Conservation (phyloP, 257 asterid genomes). For the Echites panduratus region DNA sequence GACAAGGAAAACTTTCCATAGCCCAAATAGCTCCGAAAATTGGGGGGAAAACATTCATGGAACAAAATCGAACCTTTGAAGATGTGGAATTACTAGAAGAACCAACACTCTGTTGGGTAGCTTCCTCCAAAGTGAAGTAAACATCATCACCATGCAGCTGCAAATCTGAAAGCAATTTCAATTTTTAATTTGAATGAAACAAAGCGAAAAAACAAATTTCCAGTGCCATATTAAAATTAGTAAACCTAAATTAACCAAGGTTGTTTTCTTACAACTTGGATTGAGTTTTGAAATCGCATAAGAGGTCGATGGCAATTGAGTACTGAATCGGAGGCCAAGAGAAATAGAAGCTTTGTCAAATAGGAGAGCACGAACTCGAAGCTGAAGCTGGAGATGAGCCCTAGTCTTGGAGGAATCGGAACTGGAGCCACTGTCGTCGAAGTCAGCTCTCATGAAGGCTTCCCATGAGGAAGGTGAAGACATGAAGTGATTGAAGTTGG, state of each 20-base stretch:
- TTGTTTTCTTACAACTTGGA: slow-evolving; percentile 54
- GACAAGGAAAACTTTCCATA: not conserved
- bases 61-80: slow-evolving; percentile 44
- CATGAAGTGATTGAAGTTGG: slow-evolving; percentile 58
- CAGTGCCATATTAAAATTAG: not conserved
- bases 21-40: not conserved
- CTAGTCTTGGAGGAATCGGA: slow-evolving; percentile 47
- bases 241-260: not conserved
- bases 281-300: slow-evolving; percentile 49
- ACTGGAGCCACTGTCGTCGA: slow-evolving; percentile 56
- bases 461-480: slow-evolving; percentile 78
- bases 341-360: slow-evolving; percentile 75
- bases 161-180: slow-evolving; percentile 47
- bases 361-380: slow-evolving; percentile 86
- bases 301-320: slow-evolving; percentile 26
- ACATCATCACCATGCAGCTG: slow-evolving; percentile 94
- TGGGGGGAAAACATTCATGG: not conserved
- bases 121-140: slow-evolving; percentile 74
- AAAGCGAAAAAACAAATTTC: not conserved
- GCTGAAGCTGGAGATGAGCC: slow-evolving; percentile 79
- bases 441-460: slow-evolving; percentile 72
- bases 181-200: not conserved
- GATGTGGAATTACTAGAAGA: slow-evolving; percentile 38
- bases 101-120: slow-evolving; percentile 40
- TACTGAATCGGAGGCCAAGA: slow-evolving; percentile 34